Conservation (phyloP, 202 grass and related monocot species). For the Setaria italica region DNA sequence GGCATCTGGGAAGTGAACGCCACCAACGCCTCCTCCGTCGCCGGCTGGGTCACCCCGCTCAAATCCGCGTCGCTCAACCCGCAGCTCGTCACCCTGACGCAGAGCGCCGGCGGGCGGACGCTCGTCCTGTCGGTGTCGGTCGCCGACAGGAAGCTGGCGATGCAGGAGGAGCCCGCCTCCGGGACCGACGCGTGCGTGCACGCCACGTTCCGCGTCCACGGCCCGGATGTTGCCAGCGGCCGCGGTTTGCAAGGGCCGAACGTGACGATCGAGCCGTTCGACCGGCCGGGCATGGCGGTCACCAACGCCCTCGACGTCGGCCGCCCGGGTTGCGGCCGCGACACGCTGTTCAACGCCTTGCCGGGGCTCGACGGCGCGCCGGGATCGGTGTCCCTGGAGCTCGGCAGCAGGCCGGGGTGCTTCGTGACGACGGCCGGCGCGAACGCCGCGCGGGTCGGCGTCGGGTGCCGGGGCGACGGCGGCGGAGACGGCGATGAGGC, state of each 20-base stretch:
- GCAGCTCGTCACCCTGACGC: constrained; percentile 59
- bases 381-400: constrained; percentile 61
- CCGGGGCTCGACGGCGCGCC: constrained; percentile 54
- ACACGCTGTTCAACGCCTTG: constrained; percentile 45
- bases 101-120: constrained; percentile 13
- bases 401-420: constrained; percentile 51
- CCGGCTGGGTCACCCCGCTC: constrained; percentile 53
- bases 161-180: constrained; percentile 43
- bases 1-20: constrained; percentile 60
- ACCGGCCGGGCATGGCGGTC: constrained; percentile 61
- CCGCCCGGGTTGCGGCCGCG: not conserved
- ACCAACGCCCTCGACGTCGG: constrained; percentile 40
- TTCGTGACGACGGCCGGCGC: constrained; percentile 38
- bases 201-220: constrained; percentile 60
- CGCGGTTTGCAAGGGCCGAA: not conserved
- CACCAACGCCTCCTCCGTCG: constrained; percentile 17
- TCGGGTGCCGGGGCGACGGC: not conserved
- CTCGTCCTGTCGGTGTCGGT: constrained; percentile 56
- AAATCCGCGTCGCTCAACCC: constrained; percentile 42
- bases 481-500: constrained; percentile 3
- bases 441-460: not conserved
- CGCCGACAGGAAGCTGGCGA: constrained; percentile 43
- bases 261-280: constrained; percentile 61
- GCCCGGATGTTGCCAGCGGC: not conserved
- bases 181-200: constrained; percentile 54